phyloP scores from a whole-genome alignment of 805 yeast genomes.

The Cyberlindnera samutprakarnensis region DNA sequence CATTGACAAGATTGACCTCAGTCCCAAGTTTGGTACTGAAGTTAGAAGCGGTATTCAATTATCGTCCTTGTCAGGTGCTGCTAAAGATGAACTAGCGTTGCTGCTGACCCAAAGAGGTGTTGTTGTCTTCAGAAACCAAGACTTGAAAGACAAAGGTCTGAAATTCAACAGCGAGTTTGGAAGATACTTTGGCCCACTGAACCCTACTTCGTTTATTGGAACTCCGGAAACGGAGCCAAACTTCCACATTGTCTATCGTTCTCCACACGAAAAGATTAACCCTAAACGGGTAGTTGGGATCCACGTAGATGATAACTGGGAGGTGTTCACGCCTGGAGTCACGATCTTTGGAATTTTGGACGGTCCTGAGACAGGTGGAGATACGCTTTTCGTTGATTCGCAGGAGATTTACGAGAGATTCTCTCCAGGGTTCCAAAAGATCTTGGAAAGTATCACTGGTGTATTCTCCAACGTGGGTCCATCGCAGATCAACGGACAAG shows the following conservation, averaged over 20 bases:
- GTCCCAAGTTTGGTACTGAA: conserved; percentile 71
- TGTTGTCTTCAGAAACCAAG: conserved; percentile 58
- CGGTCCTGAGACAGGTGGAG: conserved; percentile 62
- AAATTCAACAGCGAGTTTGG: conserved; percentile 44
- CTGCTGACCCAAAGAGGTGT: conserved; percentile 66
- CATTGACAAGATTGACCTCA: conserved; percentile 32
- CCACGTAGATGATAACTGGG: conserved; percentile 67
- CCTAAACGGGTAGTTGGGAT: conserved; percentile 42
- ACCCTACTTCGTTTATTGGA: conserved; percentile 69
- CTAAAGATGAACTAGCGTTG: conserved; percentile 63
- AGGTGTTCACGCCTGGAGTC: conserved; percentile 54
- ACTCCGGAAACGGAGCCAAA: conserved; percentile 56
- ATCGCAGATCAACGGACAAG: conserved; percentile 44
- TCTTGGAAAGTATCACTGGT: conserved; percentile 54
- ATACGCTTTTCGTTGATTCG: conserved; percentile 63
- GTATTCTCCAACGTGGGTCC: conserved; percentile 67
- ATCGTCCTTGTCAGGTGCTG: conserved; percentile 43
- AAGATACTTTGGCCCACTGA: conserved; percentile 59
- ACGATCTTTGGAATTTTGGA: conserved; percentile 62
- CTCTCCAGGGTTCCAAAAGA: conserved; percentile 54
- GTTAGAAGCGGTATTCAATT: conserved; percentile 50
- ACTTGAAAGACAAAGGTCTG: conserved; percentile 51
- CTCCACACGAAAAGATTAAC: conserved; percentile 18
- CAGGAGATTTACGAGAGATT: conserved; percentile 64
- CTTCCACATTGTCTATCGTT: conserved; percentile 38